phyloP scores from a whole-genome alignment of 257 asterid species.

The Solanum habrochaites region DNA sequence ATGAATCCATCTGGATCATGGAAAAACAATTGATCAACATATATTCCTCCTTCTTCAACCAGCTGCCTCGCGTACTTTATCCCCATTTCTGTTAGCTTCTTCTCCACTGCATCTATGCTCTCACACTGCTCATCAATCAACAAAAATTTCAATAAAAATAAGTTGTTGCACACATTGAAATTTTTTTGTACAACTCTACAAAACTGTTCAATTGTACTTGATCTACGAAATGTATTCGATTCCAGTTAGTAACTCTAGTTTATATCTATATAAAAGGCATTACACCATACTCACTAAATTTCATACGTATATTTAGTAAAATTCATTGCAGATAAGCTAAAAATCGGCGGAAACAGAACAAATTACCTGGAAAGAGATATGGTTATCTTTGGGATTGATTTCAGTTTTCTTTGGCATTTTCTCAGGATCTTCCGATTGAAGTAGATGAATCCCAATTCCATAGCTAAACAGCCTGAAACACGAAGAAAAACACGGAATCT shows the following conservation, averaged over 20 bases:
- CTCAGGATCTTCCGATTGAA: slow-evolving; percentile 72
- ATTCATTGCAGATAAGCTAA: background rate
- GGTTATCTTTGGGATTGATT: slow-evolving; percentile 89
- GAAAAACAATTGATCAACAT: slow-evolving; percentile 85
- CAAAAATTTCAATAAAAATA: background rate
- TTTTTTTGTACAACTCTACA: background rate
- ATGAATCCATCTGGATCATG: slow-evolving; percentile 96
- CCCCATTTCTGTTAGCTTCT: slow-evolving; percentile 65
- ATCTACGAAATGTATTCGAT: background rate
- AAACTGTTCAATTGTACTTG: background rate
- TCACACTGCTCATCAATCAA: slow-evolving; percentile 45
- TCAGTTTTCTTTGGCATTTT: slow-evolving; percentile 51
- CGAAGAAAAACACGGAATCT: background rate
- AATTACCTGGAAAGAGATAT: slow-evolving; percentile 87
- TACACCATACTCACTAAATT: background rate
- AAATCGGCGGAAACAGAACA: background rate
- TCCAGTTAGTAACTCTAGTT: too few relatives aligned
- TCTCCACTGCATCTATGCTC: slow-evolving; percentile 86
- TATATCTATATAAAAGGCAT: too few relatives aligned
- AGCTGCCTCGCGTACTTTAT: slow-evolving; percentile 54
- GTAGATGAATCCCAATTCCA: slow-evolving; percentile 84
- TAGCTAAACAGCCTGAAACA: slow-evolving; percentile 73
- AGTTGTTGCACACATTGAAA: background rate
- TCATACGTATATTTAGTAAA: background rate
- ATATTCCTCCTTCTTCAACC: slow-evolving; percentile 83